These are phyloP conservation scores for Prunus mongolica DNA, from an alignment of 306 rosid species.

Conservation along the genomic window DNA sequence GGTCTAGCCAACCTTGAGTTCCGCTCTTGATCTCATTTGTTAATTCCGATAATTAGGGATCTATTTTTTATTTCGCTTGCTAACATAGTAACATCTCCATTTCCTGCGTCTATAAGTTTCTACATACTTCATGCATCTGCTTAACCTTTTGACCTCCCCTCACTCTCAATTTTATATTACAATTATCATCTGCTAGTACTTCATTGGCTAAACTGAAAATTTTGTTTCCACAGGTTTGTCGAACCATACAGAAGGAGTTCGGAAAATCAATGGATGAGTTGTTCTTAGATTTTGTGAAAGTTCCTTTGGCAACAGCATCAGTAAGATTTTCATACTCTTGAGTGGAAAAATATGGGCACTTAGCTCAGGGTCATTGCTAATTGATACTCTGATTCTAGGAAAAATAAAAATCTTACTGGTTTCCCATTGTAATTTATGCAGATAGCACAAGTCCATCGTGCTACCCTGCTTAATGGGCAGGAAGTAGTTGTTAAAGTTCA, in stretches of 20 bases:
- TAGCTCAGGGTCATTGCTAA: slow-evolving; percentile 1
- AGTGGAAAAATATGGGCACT: slow-evolving; percentile 23
- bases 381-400: neutral
- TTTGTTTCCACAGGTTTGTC: slow-evolving; percentile 60
- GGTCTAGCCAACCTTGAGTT: neutral
- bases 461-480: slow-evolving; percentile 80
- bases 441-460: slow-evolving; percentile 99
- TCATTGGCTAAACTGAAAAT: slow-evolving; percentile 21
- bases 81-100: too few species aligned
- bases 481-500: slow-evolving; percentile 97
- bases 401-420: slow-evolving; percentile 8
- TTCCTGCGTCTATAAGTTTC: neutral
- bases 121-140: neutral
- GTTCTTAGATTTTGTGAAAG: slow-evolving; percentile 60
- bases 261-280: slow-evolving; percentile 85
- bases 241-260: slow-evolving; percentile 67
- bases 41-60: too few species aligned
- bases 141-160: neutral
- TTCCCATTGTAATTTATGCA: slow-evolving; percentile 35
- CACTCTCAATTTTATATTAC: neutral
- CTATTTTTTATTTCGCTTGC: too few species aligned
- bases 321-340: slow-evolving; percentile 50
- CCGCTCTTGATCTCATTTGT: neutral
- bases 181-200: neutral
- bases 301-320: slow-evolving; percentile 95